A percentile compares a stretch with the other conserved stretches of the same genome.
phyloP scores from a whole-genome alignment of 805 yeast species.

The Cyberlindnera sargentensis region DNA sequence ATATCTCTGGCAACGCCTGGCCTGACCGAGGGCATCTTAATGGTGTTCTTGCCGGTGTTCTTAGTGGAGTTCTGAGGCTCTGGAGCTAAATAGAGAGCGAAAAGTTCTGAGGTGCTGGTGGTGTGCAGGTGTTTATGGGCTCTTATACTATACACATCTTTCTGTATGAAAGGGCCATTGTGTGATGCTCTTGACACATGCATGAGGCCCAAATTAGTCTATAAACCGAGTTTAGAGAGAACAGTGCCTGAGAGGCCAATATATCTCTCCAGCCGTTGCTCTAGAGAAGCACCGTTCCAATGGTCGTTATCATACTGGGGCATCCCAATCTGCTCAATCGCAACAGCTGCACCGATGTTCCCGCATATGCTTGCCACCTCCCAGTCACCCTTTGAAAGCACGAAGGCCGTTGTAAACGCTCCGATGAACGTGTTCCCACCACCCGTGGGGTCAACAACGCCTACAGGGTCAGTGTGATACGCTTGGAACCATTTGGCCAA shows the following conservation, averaged over 20 bases:
- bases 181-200: too few relatives aligned
- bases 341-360: conserved; percentile 69
- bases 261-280: neutral
- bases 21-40: neutral
- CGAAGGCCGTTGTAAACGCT: conserved; percentile 59
- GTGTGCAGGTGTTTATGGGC: too few relatives aligned
- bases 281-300: conserved; percentile 57
- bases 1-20: neutral
- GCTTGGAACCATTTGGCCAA: conserved; percentile 55
- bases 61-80: too few relatives aligned
- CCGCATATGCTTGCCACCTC: conserved; percentile 57
- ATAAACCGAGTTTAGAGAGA: too few relatives aligned
- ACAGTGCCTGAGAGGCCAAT: too few relatives aligned
- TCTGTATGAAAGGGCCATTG: too few relatives aligned
- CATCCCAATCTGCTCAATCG: conserved; percentile 76
- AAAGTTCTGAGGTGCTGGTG: too few relatives aligned
- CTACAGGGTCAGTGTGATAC: conserved; percentile 45
- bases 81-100: too few relatives aligned
- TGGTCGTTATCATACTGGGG: conserved; percentile 38
- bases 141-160: too few relatives aligned
- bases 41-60: too few relatives aligned
- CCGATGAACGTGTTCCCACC: conserved; percentile 92
- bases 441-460: conserved; percentile 85
- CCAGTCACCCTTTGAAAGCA: conserved; percentile 41
- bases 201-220: too few relatives aligned